Evolutionary conservation across 2,329 filamentous ascomycete genomes (phyloP), one percentile per base, ranked within the genome.

Genomic region (Escovopsis sp.): DNA sequence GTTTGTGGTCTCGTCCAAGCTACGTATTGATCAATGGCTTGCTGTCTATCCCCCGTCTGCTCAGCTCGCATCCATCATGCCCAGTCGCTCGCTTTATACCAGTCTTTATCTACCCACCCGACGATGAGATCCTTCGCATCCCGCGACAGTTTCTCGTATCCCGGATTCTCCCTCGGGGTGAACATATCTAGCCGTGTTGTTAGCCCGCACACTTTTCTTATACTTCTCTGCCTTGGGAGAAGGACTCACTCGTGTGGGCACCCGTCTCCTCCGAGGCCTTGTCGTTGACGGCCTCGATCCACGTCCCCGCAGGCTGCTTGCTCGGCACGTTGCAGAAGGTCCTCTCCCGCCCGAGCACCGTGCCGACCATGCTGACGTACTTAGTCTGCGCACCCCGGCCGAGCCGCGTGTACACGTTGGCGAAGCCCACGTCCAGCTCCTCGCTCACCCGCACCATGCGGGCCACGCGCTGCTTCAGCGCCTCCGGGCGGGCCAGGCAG

Each of bases 321-420:
- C 71, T 70, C 2, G 87, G 86, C 43, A 94, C 59, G 45, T 86
- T 85, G 64, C 88, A 94, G 58, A 96, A 98, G 0, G 89, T 96
- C 51, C 91, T 72, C 48, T 88, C 71, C 40, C 72, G 75, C 1
- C 80, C 80, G 15, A 83, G 60, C 33, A 85, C 71, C 26, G 70
- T 71, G 26, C 71, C 66, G 42, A 73, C 64, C 59, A 80, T 57
- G 54, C 65, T 64, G 46, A 66, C 58, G 63, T 70, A 53, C 62
- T 73, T 67, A 54, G 70, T 54, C 41, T 68, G 60, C 12, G 82
- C 80, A 12, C 75, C 78, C 53, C 73, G 71, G 2, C 87, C 88
- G 26, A 98, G 74, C 26, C 80, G 73, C 4, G 86, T 94, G 61
- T 94, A 95, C 45, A 95, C 69, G 56, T 95, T 91, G 12, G 78